Base-by-base conservation (phyloP, 805 yeast genomes). In the Saccharomyces jurei region DNA sequence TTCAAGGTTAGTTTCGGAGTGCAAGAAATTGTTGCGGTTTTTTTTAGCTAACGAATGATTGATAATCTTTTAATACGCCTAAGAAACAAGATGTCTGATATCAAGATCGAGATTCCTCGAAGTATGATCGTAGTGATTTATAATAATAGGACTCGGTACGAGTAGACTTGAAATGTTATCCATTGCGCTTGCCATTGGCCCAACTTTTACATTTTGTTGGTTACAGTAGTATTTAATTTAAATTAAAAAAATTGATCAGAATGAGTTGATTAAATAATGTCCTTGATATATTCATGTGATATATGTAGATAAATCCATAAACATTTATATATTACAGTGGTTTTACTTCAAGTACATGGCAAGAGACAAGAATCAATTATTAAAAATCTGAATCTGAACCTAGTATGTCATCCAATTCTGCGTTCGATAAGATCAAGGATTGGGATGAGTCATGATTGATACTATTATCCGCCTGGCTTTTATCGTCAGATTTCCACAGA, bases 301-400 rank as follows among this genome's bases (percentile, higher is more conserved):
- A 21, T 48, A 48, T 25, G 22, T 48, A 11, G 22, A 17, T 3
- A 48, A 26, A 28, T n/a, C 14, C 21, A 26, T 25, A 26, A 21
- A 29, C n/a, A 14, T 17, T 26, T 48, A 48, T 14, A 25, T 17
- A 48, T 28, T 28, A 27, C 25, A 48, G 13, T 6, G 17, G 36
- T 14, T 11, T 28, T 28, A 8, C 28, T 21, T 47, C 9, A 13
- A 9, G 14, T 41, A 50, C 5, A 25, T 13, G 22, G 9, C 22
- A 17, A 8, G 1, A 4, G 17, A 17, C 11, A 21, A 36, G 31
- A 21, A 28, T 21, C n/a, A 2, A 36, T 9, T 17, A 9, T 57
- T 49, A 62, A 48, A 65, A 63, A 53, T 65, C 69, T 17, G 68
- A 65, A 31, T 62, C 69, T 3, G 69, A 65, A 14, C 56, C 63